A percentile compares a stretch with the other conserved stretches of the same genome.
Evolutionary conservation across 768 basidiomycete genomes (phyloP).

Genomic region (Trametes cinnabarina): DNA sequence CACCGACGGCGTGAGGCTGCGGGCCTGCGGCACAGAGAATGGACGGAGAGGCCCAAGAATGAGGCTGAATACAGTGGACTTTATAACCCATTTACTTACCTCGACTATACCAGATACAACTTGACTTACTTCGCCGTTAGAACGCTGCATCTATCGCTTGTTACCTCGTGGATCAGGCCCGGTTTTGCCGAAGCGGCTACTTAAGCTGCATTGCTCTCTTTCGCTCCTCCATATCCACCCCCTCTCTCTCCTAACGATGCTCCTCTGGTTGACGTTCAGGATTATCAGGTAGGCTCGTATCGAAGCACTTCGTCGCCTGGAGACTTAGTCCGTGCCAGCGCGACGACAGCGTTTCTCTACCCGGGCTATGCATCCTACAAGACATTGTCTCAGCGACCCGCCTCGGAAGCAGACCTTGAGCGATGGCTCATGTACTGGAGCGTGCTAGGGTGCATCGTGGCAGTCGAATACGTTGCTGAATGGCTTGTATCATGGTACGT

Average conservation of each 20-base stretch:
- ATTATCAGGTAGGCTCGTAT: constrained; percentile 36
- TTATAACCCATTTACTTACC: too few species aligned
- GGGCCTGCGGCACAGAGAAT: neutral
- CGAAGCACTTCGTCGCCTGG: neutral
- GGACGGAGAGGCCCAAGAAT: too few species aligned
- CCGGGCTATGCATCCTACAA: constrained; percentile 98
- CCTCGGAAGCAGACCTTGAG: constrained; percentile 81
- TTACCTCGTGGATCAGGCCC: neutral
- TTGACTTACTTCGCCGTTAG: too few species aligned
- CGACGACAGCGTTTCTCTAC: constrained; percentile 79
- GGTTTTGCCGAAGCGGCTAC: constrained; percentile 1
- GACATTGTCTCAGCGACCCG: constrained; percentile 82
- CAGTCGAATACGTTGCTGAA: constrained; percentile 79
- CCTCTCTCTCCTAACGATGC: constrained; percentile 28
- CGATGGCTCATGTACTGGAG: constrained; percentile 98
- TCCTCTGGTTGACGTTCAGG: constrained; percentile 43
- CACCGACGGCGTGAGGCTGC: constrained; percentile 8
- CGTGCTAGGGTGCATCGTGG: constrained; percentile 80
- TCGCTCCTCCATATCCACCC: constrained; percentile 1
- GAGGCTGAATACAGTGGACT: too few species aligned
- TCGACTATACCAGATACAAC: too few species aligned
- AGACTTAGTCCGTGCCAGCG: constrained; percentile 39
- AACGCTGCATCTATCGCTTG: neutral
- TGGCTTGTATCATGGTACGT: constrained; percentile 86
- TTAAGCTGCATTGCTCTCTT: constrained; percentile 3